Conservation (phyloP, 2,329 filamentous ascomycete genomes). For the Aspergillus amoenus region DNA sequence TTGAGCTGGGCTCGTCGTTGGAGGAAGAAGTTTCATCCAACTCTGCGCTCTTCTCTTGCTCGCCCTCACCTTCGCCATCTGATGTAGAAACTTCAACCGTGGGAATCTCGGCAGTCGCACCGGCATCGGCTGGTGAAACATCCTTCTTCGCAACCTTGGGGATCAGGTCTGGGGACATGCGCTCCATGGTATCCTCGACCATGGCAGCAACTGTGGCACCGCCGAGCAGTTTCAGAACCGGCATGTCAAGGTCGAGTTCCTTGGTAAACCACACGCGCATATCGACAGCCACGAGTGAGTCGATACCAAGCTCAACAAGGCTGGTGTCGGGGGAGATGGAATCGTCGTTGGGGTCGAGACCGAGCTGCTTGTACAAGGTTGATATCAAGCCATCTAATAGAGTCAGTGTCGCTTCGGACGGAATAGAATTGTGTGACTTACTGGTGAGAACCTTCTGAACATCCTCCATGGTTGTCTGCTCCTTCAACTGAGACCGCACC, state of each 20-base stretch:
- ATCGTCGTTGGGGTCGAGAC: neutral
- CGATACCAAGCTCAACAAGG: constrained; percentile 34
- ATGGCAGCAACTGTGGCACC: neutral
- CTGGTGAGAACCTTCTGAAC: neutral
- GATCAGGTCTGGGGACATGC: neutral
- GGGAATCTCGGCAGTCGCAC: neutral
- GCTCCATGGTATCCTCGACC: neutral
- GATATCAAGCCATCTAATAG: neutral
- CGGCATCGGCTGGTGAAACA: neutral
- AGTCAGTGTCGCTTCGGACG: neutral
- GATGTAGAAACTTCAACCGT: neutral
- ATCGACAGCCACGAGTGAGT: constrained; percentile 42
- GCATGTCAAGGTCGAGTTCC: constrained; percentile 45
- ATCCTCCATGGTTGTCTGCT: neutral
- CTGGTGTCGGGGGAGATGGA: neutral
- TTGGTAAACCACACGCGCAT: constrained; percentile 52
- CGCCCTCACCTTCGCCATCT: neutral
- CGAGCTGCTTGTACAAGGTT: neutral
- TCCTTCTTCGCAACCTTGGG: neutral
- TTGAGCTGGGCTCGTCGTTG: neutral
- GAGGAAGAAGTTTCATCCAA: no score
- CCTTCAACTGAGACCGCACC: neutral
- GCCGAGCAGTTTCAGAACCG: constrained; percentile 47
- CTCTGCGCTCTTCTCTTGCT: no score
- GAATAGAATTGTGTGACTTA: neutral